Evolutionary conservation across 2,329 filamentous ascomycete genomes (phyloP).

Genomic region (Pseudocercospora pini-densiflorae): DNA sequence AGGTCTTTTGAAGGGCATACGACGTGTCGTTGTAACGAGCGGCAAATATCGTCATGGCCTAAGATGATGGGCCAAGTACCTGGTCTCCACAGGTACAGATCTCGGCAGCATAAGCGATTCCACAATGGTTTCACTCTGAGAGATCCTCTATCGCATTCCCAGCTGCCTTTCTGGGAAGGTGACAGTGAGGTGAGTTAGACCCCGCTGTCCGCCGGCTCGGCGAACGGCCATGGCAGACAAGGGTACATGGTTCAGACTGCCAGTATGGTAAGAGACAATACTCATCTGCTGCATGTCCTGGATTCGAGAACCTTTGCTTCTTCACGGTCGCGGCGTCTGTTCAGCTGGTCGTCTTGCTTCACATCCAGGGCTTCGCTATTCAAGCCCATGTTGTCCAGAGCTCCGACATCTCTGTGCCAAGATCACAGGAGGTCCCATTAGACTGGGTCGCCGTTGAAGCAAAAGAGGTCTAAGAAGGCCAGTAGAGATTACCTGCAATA

Average conservation of each 20-base stretch:
- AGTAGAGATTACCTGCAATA: no score
- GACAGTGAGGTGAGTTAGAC: neutral
- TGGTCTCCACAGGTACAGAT: neutral
- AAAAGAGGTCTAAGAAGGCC: no score
- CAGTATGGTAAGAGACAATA: neutral
- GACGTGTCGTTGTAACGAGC: neutral
- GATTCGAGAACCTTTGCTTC: no score
- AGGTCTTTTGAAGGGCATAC: no score
- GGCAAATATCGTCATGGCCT: neutral
- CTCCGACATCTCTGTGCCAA: no score
- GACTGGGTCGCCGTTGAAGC: no score
- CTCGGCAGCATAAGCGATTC: neutral
- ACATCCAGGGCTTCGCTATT: neutral
- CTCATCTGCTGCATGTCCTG: neutral
- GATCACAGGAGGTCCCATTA: no score
- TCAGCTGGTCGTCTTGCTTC: neutral
- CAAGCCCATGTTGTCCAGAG: no score
- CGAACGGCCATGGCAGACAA: neutral
- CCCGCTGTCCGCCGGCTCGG: neutral
- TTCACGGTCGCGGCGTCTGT: neutral
- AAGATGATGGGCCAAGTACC: neutral
- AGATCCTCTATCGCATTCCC: slow-evolving; percentile 2
- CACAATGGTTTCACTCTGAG: neutral
- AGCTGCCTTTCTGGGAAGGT: slow-evolving; percentile 16
- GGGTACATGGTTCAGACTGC: neutral